phyloP scores from a whole-genome alignment of 345 rosid species.

The Aquilaria yunnanensis region DNA sequence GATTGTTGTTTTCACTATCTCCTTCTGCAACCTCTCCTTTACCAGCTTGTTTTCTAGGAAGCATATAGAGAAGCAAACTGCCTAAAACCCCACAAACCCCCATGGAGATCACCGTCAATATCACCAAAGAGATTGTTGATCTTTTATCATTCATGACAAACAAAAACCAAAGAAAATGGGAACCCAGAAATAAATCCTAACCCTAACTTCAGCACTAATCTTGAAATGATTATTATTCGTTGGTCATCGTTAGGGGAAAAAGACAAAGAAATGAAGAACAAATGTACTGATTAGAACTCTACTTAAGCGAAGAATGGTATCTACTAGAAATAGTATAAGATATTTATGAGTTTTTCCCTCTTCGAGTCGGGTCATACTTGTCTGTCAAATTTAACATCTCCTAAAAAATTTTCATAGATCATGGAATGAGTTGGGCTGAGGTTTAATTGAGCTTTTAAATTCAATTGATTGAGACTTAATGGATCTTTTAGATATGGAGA shows the following conservation, averaged over 20 bases:
- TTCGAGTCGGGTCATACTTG: too few species aligned
- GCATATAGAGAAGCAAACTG: conserved; percentile 84
- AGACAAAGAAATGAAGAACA: conserved; percentile 1
- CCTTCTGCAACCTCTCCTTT: conserved; percentile 47
- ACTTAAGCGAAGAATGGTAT: conserved; percentile 40
- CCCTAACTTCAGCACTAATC: conserved; percentile 21
- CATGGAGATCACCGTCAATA: conserved; percentile 29
- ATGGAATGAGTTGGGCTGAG: too few species aligned
- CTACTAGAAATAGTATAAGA: background rate
- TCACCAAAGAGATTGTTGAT: conserved; percentile 6
- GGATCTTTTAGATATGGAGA: too few species aligned
- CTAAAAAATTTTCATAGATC: too few species aligned
- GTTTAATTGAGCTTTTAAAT: too few species aligned
- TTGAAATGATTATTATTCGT: conserved; percentile 18
- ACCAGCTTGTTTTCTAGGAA: conserved; percentile 80
- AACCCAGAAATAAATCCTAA: conserved; percentile 23
- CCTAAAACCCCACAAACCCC: conserved; percentile 38
- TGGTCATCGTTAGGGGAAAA: conserved; percentile 6
- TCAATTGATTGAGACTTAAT: too few species aligned
- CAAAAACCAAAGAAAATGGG: conserved; percentile 19
- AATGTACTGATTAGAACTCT: conserved; percentile 57
- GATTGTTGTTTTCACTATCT: conserved; percentile 24
- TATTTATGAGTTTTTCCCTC: background rate
- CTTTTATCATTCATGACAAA: background rate
- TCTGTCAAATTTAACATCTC: too few species aligned